These are phyloP conservation scores for Eucalyptus fibrosa DNA, from an alignment of 345 rosid species.

Conservation along the genomic window DNA sequence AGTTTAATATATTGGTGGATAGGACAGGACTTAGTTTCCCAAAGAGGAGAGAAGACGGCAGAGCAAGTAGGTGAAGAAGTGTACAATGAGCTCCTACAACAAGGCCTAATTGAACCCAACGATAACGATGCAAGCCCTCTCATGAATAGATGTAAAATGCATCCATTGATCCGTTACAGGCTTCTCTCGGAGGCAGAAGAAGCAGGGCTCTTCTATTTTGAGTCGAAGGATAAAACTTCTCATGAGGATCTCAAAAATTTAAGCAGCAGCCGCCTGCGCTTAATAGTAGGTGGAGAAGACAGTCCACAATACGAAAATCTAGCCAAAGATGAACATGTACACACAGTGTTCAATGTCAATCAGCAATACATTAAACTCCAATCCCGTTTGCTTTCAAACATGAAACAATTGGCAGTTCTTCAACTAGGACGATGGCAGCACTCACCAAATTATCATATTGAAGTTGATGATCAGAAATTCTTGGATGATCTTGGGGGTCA, in stretches of 20 bases:
- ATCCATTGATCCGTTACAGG: background rate
- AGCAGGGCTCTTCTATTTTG: background rate
- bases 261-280: background rate
- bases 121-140: background rate
- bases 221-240: background rate
- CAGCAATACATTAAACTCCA: constrained; percentile 1
- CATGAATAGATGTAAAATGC: background rate
- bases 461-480: constrained; percentile 8
- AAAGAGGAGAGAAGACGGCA: background rate
- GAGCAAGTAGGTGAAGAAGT: background rate
- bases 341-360: constrained; percentile 12
- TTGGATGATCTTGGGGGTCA: background rate
- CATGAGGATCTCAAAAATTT: background rate
- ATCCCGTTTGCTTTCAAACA: background rate
- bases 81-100: background rate
- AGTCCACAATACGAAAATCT: rapidly evolving
- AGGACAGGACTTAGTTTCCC: background rate
- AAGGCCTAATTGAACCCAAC: background rate
- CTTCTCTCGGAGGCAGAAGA: background rate
- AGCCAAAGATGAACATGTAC: background rate
- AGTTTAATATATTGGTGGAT: constrained; percentile 5
- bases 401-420: constrained; percentile 6
- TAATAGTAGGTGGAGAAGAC: background rate
- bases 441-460: constrained; percentile 7
- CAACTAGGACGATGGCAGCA: constrained; percentile 23